A percentile compares a stretch with the other conserved stretches of the same genome.
phyloP scores from a whole-genome alignment of 108 stramenopile genomes.

The Cyclostephanos tholiformis region DNA sequence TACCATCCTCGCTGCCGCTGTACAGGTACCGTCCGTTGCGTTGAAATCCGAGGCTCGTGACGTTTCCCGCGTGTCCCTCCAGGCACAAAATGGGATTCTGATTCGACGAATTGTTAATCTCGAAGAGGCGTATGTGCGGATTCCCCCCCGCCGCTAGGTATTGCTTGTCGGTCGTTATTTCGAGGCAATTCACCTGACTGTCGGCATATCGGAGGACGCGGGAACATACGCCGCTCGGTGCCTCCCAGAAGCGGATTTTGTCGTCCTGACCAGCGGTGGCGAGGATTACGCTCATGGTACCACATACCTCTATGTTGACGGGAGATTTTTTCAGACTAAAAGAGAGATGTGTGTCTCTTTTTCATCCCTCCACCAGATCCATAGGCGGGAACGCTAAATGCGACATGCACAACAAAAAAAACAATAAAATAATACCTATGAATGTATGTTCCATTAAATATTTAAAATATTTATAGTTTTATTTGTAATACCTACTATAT shows the following conservation, averaged over 20 bases:
- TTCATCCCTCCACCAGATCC: too few relatives aligned
- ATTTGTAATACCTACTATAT: too few relatives aligned
- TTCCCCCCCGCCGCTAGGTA: constrained; percentile 96
- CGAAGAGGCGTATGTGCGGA: constrained; percentile 92
- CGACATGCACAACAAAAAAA: too few relatives aligned
- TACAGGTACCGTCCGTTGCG: constrained; percentile 93
- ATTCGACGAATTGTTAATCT: constrained; percentile 64
- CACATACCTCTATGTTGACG: too few relatives aligned
- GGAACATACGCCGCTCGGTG: constrained; percentile 88
- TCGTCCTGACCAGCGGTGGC: constrained; percentile 98
- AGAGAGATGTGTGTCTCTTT: too few relatives aligned
- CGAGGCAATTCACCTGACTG: constrained; percentile 93
- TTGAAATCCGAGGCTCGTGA: constrained; percentile 96
- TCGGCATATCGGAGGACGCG: constrained; percentile 91
- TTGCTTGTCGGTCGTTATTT: constrained; percentile 96
- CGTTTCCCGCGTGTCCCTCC: constrained; percentile 89
- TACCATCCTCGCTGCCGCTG: constrained; percentile 83
- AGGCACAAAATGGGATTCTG: constrained; percentile 76
- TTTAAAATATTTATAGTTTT: too few relatives aligned
- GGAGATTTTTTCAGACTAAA: too few relatives aligned
- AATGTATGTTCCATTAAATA: too few relatives aligned
- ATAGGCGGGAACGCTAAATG: too few relatives aligned
- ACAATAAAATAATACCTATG: too few relatives aligned
- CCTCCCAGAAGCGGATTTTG: constrained; percentile 99
- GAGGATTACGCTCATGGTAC: constrained; percentile 96